Conservation (phyloP, 768 basidiomycete species). For the Trametes gibbosa region DNA sequence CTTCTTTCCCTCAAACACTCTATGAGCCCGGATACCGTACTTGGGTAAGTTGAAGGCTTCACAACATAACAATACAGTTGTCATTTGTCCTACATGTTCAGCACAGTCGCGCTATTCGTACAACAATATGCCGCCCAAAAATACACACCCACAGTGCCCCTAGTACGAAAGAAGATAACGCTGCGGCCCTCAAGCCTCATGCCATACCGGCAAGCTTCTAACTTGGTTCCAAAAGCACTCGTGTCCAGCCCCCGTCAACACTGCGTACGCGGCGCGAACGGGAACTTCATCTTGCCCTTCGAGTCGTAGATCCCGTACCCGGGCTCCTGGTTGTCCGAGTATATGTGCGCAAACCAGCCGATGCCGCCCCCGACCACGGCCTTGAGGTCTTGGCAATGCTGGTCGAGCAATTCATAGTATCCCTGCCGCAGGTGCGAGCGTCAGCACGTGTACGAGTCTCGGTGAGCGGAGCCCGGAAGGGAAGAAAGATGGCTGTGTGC, state of each 20-base stretch:
- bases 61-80: no score
- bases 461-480: background rate
- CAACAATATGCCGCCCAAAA: background rate
- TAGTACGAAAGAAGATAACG: no score
- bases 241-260: constrained; percentile 39
- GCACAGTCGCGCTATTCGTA: background rate
- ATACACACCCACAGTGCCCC: no score
- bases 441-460: background rate
- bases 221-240: background rate
- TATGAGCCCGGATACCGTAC: no score
- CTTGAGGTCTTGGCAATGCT: constrained; percentile 64
- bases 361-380: constrained; percentile 56
- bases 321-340: constrained; percentile 60
- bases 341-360: constrained; percentile 83
- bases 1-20: no score
- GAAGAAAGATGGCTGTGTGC: background rate
- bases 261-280: constrained; percentile 58
- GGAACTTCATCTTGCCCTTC: constrained; percentile 54
- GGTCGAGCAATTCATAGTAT: constrained; percentile 63
- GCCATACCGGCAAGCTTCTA: background rate
- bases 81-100: no score
- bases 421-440: constrained; percentile 35
- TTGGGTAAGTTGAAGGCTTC: no score
- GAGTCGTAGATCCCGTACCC: constrained; percentile 68
- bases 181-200: background rate